Percentiles rank a stretch among this genome's conserved stretches.
Conservation (phyloP, 257 asterid species). For the Solanum chiquidenum region DNA sequence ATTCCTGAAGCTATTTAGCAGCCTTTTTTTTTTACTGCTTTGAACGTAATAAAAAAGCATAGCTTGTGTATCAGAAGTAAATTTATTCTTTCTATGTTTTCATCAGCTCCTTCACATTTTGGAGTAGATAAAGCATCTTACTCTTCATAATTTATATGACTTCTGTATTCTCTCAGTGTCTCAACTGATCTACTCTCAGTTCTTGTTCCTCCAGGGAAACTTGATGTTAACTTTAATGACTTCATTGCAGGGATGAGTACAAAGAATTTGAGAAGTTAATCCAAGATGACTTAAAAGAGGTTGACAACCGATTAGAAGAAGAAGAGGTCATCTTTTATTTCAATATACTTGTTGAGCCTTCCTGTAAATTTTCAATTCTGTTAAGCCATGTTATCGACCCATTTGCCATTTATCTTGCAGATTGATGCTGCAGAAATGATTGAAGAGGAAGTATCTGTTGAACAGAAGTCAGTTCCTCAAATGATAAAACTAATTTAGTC, state of each 20-base stretch:
- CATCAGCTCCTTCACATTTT: background rate
- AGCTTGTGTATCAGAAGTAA: background rate
- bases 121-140: background rate
- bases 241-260: constrained; percentile 66
- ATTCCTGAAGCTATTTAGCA: background rate
- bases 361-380: background rate
- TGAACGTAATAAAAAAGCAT: background rate
- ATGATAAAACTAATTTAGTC: background rate
- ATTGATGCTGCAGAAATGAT: constrained; percentile 87
- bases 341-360: background rate
- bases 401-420: constrained; percentile 29
- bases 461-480: constrained; percentile 49
- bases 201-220: background rate
- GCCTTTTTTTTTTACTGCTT: background rate
- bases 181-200: background rate
- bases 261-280: constrained; percentile 89
- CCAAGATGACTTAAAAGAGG: constrained; percentile 68
- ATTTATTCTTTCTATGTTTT: background rate
- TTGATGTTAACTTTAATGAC: background rate
- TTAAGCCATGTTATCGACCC: constrained; percentile 4
- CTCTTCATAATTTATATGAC: background rate
- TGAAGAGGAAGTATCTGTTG: constrained; percentile 81
- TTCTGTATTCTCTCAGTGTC: background rate
- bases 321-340: constrained; percentile 62
- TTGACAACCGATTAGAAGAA: constrained; percentile 89